Evolutionary conservation across 768 basidiomycete species (phyloP).

Genomic region (Lactifluus volemus): DNA sequence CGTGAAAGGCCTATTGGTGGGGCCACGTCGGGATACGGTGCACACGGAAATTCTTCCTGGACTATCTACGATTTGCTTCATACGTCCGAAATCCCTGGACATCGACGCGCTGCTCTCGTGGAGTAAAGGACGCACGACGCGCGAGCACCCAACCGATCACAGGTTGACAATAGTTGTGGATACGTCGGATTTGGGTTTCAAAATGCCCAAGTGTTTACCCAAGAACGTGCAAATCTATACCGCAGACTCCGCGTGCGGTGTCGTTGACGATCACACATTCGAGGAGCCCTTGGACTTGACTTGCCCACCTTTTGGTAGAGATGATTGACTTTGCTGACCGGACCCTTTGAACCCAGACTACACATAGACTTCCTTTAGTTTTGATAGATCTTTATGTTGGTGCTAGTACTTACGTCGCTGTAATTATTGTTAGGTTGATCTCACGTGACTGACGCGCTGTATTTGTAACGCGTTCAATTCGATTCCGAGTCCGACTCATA

Average conservation of each 20-base stretch:
- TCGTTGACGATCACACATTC: neutral
- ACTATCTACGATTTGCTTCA: slow-evolving; percentile 3
- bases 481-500: too few relatives aligned
- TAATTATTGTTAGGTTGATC: neutral
- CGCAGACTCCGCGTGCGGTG: neutral
- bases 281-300: slow-evolving; percentile 18
- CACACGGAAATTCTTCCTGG: neutral
- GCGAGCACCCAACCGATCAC: neutral
- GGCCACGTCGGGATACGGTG: neutral
- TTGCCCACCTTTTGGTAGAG: slow-evolving; percentile 17
- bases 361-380: neutral
- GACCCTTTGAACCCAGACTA: neutral
- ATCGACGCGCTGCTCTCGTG: slow-evolving; percentile 2
- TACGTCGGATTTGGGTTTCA: neutral
- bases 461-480: slow-evolving; percentile 2
- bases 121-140: neutral
- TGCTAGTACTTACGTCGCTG: neutral
- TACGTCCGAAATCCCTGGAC: slow-evolving; percentile 12
- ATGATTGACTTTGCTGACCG: neutral
- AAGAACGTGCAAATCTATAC: slow-evolving; percentile 6
- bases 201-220: neutral
- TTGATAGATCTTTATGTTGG: slow-evolving; percentile 1
- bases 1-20: neutral
- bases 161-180: slow-evolving; percentile 7
- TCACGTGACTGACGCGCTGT: slow-evolving; percentile 4